A percentile compares a stretch with the other conserved stretches of the same genome.
phyloP scores from a whole-genome alignment of 352 stramenopile species.

The Phytopythium mirpurense region DNA sequence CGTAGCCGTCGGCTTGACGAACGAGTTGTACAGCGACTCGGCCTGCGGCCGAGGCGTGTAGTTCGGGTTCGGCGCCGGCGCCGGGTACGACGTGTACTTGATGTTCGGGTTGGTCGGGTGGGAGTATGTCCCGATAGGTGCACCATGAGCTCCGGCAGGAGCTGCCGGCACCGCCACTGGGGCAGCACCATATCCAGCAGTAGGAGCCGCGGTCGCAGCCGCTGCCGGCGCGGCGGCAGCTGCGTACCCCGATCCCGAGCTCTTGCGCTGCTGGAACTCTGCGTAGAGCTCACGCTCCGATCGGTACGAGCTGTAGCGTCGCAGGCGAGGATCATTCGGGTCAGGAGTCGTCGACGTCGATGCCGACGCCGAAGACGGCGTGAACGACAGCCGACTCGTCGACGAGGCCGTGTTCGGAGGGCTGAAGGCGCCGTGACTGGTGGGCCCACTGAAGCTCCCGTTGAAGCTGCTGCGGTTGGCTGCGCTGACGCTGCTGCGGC shows the following conservation, averaged over 20 bases:
- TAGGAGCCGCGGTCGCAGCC: constrained; percentile 3
- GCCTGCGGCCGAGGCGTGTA: constrained; percentile 32
- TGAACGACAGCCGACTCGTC: constrained; percentile 14
- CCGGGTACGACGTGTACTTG: constrained; percentile 58
- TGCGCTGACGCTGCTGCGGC: constrained; percentile 16
- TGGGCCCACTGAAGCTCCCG: constrained; percentile 8
- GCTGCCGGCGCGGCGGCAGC: constrained; percentile 3
- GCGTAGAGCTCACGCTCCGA: constrained; percentile 77
- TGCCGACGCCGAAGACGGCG: constrained; percentile 10
- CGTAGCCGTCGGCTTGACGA: constrained; percentile 24
- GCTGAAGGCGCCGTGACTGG: constrained; percentile 5
- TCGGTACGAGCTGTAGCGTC: constrained; percentile 74
- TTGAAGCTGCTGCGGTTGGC: constrained; percentile 22
- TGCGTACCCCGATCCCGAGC: constrained; percentile 6
- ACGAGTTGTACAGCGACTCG: constrained; percentile 39
- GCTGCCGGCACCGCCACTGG: constrained; percentile 4
- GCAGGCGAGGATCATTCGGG: constrained; percentile 61
- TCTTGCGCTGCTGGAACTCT: constrained; percentile 54
- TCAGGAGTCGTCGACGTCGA: constrained; percentile 27
- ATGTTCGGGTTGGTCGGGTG: constrained; percentile 45
- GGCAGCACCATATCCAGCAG: constrained; percentile 9
- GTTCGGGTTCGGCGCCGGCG: constrained; percentile 27
- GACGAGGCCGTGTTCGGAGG: constrained; percentile 9
- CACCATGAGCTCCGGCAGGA: constrained; percentile 10
- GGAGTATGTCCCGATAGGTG: constrained; percentile 32